These are phyloP conservation scores for Mycena venus DNA, from an alignment of 768 basidiomycete genomes.

Conservation along the genomic window DNA sequence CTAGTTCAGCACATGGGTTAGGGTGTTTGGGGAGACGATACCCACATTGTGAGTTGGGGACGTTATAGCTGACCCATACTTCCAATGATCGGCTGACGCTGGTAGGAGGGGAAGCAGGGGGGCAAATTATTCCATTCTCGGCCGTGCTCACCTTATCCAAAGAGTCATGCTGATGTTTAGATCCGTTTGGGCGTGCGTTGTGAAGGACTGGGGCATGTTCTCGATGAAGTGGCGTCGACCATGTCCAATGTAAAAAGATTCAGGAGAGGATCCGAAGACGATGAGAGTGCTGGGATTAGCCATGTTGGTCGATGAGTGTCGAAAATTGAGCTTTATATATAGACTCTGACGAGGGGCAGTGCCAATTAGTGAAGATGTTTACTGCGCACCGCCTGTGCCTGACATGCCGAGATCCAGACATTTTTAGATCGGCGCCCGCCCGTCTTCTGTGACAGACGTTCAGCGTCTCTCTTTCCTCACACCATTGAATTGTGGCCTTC, in stretches of 20 bases:
- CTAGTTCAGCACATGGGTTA: neutral
- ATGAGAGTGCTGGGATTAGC: constrained; percentile 2
- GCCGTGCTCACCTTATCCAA: constrained; percentile 24
- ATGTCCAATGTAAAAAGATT: constrained; percentile 20
- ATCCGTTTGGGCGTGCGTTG: constrained; percentile 1
- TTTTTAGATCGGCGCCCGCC: no score
- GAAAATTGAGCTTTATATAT: no score
- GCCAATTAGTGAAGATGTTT: no score
- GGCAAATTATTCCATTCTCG: no score
- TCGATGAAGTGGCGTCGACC: constrained; percentile 21
- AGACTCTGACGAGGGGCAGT: no score
- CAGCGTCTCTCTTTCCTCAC: no score
- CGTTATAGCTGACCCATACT: constrained; percentile 3
- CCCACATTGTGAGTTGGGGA: neutral
- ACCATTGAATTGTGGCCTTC: no score
- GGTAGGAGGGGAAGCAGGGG: no score
- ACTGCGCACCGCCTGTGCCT: no score
- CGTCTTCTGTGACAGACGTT: no score
- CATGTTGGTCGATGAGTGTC: neutral
- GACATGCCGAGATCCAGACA: no score
- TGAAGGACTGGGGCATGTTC: constrained; percentile 16
- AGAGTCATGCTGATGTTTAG: constrained; percentile 7
- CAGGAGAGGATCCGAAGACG: constrained; percentile 17
- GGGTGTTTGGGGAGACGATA: neutral
- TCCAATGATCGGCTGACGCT: neutral